These are phyloP conservation scores for Prunus mume DNA, from an alignment of 306 rosid genomes.

Conservation along the genomic window DNA sequence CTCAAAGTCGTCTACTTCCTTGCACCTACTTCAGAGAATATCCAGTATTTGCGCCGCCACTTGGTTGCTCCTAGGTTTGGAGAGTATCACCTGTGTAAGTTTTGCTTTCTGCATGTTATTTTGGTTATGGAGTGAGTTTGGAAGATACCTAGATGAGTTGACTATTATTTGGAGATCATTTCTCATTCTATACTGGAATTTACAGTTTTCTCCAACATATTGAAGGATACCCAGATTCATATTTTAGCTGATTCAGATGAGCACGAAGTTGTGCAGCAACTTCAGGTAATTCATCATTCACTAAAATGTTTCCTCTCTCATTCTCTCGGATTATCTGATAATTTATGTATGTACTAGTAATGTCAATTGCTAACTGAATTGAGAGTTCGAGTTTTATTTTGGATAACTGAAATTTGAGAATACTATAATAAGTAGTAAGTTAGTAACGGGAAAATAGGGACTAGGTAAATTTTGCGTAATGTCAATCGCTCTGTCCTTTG, in stretches of 20 bases:
- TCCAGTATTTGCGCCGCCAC: constrained; percentile 75
- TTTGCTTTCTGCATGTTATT: not conserved
- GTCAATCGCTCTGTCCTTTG: not conserved
- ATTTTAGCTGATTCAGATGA: constrained; percentile 91
- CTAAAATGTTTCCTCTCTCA: not conserved
- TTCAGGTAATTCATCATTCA: constrained; percentile 61
- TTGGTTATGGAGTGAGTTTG: not conserved
- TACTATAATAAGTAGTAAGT: not conserved
- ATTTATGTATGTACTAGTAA: not conserved
- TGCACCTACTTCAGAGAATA: constrained; percentile 77
- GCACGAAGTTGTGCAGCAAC: constrained; percentile 92
- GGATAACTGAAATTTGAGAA: not conserved
- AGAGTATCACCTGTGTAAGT: constrained; percentile 91
- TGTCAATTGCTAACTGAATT: not conserved
- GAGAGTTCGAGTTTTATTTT: not conserved
- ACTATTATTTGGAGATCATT: constrained; percentile 42
- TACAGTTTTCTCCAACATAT: constrained; percentile 95
- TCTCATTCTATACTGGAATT: constrained; percentile 49
- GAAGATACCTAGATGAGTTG: not conserved
- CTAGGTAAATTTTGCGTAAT: not conserved
- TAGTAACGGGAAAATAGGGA: not conserved
- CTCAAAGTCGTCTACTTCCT: constrained; percentile 90
- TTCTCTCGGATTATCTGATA: not conserved
- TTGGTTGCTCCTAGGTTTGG: constrained; percentile 84
- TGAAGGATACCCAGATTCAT: constrained; percentile 95